Conservation (phyloP, 371 early-diverging fungal genomes). For the Mortierella sp. region DNA sequence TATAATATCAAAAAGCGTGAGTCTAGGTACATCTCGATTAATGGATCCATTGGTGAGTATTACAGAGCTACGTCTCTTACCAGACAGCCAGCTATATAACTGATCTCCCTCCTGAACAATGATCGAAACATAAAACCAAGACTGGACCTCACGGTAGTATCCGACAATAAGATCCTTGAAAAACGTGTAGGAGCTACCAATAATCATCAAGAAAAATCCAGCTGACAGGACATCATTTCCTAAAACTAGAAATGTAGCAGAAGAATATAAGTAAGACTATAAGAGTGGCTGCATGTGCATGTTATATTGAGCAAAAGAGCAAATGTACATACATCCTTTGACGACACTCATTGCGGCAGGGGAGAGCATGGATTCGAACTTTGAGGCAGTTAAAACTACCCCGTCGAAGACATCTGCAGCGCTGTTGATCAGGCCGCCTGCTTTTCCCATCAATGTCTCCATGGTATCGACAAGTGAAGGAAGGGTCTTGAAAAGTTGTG, state of each 20-base stretch:
- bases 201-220: slow-evolving; percentile 55
- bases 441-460: too few relatives aligned
- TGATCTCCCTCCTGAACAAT: slow-evolving; percentile 56
- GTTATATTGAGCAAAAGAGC: too few relatives aligned
- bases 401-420: slow-evolving; percentile 46
- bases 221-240: slow-evolving; percentile 56
- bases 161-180: slow-evolving; percentile 40
- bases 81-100: slow-evolving; percentile 53
- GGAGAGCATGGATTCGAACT: slow-evolving; percentile 45
- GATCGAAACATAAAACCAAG: slow-evolving; percentile 56
- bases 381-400: slow-evolving; percentile 35
- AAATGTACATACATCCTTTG: slow-evolving; percentile 42
- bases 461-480: too few relatives aligned
- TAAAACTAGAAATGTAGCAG: slow-evolving; percentile 27
- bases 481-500: too few relatives aligned
- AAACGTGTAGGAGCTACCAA: slow-evolving; percentile 49
- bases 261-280: too few relatives aligned
- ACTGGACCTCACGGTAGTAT: slow-evolving; percentile 42
- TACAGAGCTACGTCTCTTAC: too few relatives aligned
- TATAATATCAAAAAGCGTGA: too few relatives aligned
- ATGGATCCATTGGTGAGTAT: too few relatives aligned
- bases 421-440: too few relatives aligned
- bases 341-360: slow-evolving; percentile 47
- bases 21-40: too few relatives aligned
- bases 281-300: too few relatives aligned